A percentile compares a stretch with the other conserved stretches of the same genome.
These are phyloP conservation scores for Monoraphidium neglectum DNA, from an alignment of 139 green algal genomes.

Conservation along the genomic window DNA sequence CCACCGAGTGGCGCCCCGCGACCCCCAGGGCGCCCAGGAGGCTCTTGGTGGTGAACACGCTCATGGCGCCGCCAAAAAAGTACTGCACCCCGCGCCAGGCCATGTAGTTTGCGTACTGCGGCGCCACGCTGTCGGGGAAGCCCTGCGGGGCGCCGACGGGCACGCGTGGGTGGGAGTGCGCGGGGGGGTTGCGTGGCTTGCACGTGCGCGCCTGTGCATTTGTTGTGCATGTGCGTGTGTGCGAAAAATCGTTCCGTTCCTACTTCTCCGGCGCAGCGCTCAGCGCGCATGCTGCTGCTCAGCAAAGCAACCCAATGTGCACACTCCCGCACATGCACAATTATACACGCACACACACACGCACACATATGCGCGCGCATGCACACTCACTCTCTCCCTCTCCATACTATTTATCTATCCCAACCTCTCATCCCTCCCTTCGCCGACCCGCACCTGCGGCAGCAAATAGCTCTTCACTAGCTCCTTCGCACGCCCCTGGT, in stretches of 20 bases:
- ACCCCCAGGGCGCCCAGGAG: conserved; percentile 79
- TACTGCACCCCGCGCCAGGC: conserved; percentile 84
- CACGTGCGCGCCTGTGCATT: no score
- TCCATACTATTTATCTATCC: neutral
- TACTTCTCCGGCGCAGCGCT: no score
- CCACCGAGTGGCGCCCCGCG: conserved; percentile 37
- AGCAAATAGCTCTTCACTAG: conserved; percentile 49
- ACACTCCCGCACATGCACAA: no score
- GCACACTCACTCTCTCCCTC: no score
- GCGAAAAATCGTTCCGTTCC: no score
- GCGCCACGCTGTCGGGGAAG: conserved; percentile 76
- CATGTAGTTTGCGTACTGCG: conserved; percentile 86
- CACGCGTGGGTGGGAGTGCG: neutral
- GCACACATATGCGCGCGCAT: no score
- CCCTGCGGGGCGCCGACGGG: conserved; percentile 65
- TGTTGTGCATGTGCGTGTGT: no score
- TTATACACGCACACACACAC: no score
- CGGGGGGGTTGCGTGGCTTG: neutral
- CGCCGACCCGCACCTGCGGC: conserved; percentile 23
- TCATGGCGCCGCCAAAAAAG: conserved; percentile 83
- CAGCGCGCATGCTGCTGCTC: no score
- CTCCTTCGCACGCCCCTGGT: conserved; percentile 18
- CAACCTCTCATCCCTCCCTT: neutral
- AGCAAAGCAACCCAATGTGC: no score
- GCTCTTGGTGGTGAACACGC: conserved; percentile 75